Evolutionary conservation across 306 rosid species (phyloP).

Genomic region (Quercus agrifolia): DNA sequence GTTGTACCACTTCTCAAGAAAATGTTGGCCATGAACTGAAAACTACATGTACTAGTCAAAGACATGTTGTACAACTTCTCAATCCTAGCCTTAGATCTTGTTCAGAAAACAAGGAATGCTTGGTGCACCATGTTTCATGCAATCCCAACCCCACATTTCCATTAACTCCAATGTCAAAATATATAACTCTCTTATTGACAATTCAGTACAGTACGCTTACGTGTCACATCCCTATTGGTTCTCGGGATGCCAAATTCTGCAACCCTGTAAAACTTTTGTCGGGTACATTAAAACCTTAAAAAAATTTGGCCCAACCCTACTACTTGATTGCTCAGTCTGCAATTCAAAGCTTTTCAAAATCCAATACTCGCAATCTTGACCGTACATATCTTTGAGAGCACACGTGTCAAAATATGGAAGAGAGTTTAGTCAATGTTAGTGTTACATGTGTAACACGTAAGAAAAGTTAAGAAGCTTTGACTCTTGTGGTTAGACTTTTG

Average conservation of each 20-base stretch:
- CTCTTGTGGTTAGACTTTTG: neutral
- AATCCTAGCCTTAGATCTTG: no score
- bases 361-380: neutral
- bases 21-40: no score
- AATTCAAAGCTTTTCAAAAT: no score
- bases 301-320: neutral
- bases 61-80: no score
- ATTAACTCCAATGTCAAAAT: neutral
- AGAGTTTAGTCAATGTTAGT: neutral
- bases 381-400: neutral
- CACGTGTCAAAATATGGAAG: neutral
- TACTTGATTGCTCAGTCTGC: neutral
- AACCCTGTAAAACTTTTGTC: neutral
- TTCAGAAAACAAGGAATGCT: neutral
- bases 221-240: conserved; percentile 1
- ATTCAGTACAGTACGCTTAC: neutral
- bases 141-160: neutral
- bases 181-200: neutral
- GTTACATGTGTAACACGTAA: no score
- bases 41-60: no score
- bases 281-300: neutral
- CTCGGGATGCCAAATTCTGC: conserved; percentile 1
- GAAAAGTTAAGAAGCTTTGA: neutral
- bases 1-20: no score
- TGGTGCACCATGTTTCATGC: neutral